Conservation (phyloP, 1,284 basidiomycete species). For the Schizophyllum amplum region DNA sequence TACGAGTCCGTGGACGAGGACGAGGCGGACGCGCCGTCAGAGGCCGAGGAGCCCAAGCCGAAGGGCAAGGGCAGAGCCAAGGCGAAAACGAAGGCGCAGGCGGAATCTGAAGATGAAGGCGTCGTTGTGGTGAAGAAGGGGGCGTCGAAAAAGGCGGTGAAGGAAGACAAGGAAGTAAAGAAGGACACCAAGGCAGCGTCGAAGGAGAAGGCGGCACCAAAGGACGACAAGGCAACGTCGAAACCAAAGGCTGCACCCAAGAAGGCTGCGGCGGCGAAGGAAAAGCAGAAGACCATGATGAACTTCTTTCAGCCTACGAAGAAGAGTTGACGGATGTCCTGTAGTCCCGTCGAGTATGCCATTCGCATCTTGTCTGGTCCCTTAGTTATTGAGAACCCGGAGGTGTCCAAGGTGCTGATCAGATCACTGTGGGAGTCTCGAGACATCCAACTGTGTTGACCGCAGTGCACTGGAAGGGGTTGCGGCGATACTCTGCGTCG, state of each 20-base stretch:
- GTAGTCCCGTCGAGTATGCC: too few relatives aligned
- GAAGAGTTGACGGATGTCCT: too few relatives aligned
- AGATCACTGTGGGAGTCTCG: too few relatives aligned
- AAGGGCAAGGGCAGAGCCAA: conserved; percentile 22
- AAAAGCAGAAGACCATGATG: conserved; percentile 21
- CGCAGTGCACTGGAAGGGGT: too few relatives aligned
- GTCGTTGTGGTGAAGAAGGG: conserved; percentile 5
- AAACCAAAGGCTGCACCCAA: conserved; percentile 13
- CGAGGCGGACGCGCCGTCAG: conserved; percentile 29
- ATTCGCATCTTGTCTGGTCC: too few relatives aligned
- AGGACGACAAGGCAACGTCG: conserved; percentile 4
- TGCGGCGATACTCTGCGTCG: too few relatives aligned
- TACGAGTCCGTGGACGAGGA: conserved; percentile 72
- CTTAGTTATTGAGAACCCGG: too few relatives aligned
- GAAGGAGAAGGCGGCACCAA: conserved; percentile 5
- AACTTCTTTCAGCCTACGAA: conserved; percentile 28
- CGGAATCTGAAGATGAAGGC: conserved; percentile 9
- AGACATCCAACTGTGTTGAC: too few relatives aligned
- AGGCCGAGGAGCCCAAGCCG: conserved; percentile 22
- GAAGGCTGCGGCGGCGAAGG: conserved; percentile 13
- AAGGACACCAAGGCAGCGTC: conserved; percentile 7
- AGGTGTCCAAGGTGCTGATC: too few relatives aligned
- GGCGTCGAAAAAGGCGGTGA: conserved; percentile 1
- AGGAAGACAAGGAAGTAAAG: conserved; percentile 2
- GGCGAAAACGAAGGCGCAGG: conserved; percentile 12